Conservation (phyloP, 345 rosid species). For the Syzygium oleosum region DNA sequence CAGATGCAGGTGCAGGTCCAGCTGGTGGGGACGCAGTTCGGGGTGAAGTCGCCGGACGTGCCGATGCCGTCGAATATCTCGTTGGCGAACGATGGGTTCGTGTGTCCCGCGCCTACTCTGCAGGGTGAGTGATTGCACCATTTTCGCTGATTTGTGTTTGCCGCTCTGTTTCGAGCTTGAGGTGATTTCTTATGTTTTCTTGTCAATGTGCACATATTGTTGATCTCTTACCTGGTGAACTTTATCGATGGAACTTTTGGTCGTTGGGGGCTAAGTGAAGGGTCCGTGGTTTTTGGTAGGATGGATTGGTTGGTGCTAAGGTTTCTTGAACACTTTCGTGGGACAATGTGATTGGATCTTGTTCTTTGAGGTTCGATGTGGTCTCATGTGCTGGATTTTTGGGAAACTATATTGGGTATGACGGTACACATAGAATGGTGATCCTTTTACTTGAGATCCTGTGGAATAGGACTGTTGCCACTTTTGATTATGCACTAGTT, state of each 20-base stretch:
- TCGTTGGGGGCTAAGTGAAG: not conserved
- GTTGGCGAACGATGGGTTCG: constrained; percentile 76
- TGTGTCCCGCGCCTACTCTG: constrained; percentile 37
- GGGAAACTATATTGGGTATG: not conserved
- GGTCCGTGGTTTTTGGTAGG: not conserved
- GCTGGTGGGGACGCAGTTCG: constrained; percentile 87
- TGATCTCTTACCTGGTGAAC: not conserved
- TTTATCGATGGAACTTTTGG: not conserved
- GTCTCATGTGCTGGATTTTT: not conserved
- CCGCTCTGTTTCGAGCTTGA: not conserved
- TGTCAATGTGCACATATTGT: not conserved
- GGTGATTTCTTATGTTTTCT: not conserved
- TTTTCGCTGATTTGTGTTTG: not conserved
- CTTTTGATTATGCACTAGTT: not conserved
- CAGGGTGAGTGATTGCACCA: constrained; percentile 27
- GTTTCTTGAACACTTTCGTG: not conserved
- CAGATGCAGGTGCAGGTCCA: constrained; percentile 73
- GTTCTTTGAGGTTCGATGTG: not conserved
- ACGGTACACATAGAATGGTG: not conserved
- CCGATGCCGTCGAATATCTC: constrained; percentile 65
- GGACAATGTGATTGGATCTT: not conserved
- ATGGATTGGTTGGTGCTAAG: not conserved
- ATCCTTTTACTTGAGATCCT: not conserved
- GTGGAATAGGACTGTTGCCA: not conserved
- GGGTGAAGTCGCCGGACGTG: constrained; percentile 47